Evolutionary conservation across 2,329 filamentous ascomycete species (phyloP).

Genomic region (Cladosporium oxysporum): DNA sequence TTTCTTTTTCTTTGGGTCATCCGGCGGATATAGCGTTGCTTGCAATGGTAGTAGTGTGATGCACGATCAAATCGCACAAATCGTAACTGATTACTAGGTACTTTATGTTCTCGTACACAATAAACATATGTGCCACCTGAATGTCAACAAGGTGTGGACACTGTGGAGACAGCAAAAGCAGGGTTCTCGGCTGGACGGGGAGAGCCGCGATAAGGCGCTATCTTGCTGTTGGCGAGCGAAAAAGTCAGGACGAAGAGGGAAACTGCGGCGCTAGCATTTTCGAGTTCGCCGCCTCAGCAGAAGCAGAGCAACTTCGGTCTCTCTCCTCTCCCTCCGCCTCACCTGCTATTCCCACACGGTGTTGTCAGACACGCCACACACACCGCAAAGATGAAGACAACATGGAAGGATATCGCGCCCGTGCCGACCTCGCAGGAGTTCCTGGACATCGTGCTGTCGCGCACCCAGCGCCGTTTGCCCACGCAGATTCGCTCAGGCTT

Average conservation of each 20-base stretch:
- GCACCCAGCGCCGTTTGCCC: conserved; percentile 88
- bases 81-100: not conserved
- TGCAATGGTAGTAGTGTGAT: not conserved
- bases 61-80: not conserved
- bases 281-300: conserved; percentile 6
- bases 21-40: not conserved
- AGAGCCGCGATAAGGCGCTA: not conserved
- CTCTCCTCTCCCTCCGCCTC: conserved; percentile 9
- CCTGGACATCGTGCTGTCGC: conserved; percentile 91
- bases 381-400: conserved; percentile 55
- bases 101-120: not conserved
- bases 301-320: conserved; percentile 1
- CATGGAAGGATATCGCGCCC: conserved; percentile 56
- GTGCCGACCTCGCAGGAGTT: conserved; percentile 89
- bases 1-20: not conserved
- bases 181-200: not conserved
- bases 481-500: conserved; percentile 96
- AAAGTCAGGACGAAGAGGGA: not conserved
- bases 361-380: not conserved
- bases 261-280: conserved; percentile 13
- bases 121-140: not conserved
- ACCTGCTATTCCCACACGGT: conserved; percentile 7
- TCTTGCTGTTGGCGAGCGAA: not conserved
- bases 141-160: not conserved
- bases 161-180: too few relatives aligned